phyloP scores from a whole-genome alignment of 1,139 yeast genomes.

The Suhomyces choctaworum region DNA sequence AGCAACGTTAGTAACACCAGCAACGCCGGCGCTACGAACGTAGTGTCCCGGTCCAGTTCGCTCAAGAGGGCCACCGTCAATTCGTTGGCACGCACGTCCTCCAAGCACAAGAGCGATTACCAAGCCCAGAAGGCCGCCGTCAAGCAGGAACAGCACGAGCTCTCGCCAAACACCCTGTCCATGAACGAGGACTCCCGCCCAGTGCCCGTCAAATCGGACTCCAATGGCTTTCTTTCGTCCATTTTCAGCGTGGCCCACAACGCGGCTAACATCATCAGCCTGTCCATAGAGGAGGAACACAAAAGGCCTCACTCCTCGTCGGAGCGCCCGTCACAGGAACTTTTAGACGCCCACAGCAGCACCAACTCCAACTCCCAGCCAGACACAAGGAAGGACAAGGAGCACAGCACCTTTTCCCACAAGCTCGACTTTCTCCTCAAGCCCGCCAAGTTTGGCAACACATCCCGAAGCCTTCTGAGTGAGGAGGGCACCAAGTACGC shows the following conservation, averaged over 20 bases:
- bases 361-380: constrained; percentile 4
- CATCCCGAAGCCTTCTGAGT: constrained; percentile 12
- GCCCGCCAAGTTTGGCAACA: constrained; percentile 17
- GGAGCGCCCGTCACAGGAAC: constrained; percentile 5
- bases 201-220: constrained; percentile 16
- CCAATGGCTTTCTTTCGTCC: constrained; percentile 28
- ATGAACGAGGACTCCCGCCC: constrained; percentile 8
- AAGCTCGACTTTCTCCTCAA: constrained; percentile 22
- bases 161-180: constrained; percentile 10
- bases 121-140: constrained; percentile 7
- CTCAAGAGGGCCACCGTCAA: constrained; percentile 5
- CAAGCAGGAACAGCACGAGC: constrained; percentile 9
- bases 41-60: constrained; percentile 11
- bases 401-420: constrained; percentile 17
- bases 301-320: constrained; percentile 2
- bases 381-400: constrained; percentile 5
- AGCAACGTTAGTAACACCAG: constrained; percentile 8
- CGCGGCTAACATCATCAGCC: constrained; percentile 16
- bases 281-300: constrained; percentile 13
- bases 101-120: constrained; percentile 5
- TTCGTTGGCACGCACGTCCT: constrained; percentile 4
- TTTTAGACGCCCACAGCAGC: constrained; percentile 6
- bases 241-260: constrained; percentile 31
- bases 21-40: constrained; percentile 3
- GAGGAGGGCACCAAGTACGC: constrained; percentile 9